A percentile compares a stretch with the other conserved stretches of the same genome.
Evolutionary conservation across 2,329 filamentous ascomycete genomes (phyloP).

Genomic region (Penicillium sp.): DNA sequence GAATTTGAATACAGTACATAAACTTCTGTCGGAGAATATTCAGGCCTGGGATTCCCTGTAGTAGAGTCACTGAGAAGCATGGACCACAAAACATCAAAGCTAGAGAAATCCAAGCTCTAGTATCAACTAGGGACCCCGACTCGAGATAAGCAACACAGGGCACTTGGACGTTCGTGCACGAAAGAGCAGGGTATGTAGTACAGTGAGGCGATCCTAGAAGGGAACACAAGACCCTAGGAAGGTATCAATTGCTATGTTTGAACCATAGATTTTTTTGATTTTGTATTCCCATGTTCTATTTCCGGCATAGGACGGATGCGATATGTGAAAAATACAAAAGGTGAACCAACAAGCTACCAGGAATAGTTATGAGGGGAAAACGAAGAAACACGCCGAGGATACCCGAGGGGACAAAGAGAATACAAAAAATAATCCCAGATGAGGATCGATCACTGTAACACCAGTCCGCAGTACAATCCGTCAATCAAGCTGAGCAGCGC

Average conservation of each 20-base stretch:
- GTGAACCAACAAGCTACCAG: not conserved
- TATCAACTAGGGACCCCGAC: not conserved
- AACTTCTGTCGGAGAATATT: not conserved
- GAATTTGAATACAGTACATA: not conserved
- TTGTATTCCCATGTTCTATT: slow-evolving; percentile 18
- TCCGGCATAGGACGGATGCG: slow-evolving; percentile 4
- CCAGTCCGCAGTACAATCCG: slow-evolving; percentile 18
- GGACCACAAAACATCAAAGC: not conserved
- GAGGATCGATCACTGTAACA: slow-evolving; percentile 13
- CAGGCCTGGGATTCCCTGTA: not conserved
- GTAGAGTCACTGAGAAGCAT: too few relatives aligned
- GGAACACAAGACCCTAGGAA: slow-evolving; percentile 3
- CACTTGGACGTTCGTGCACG: not conserved
- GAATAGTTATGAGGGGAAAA: not conserved
- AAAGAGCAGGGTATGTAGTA: not conserved
- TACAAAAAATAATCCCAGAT: slow-evolving; percentile 1
- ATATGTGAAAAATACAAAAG: slow-evolving; percentile 5
- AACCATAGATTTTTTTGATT: not conserved
- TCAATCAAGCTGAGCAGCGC: slow-evolving; percentile 14
- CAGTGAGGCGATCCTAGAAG: not conserved
- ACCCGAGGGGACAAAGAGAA: slow-evolving; percentile 10
- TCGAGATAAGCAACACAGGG: not conserved
- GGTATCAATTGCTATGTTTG: slow-evolving; percentile 3
- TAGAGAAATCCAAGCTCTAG: not conserved
- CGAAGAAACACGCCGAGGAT: slow-evolving; percentile 10